Conservation (phyloP, 371 early-diverging fungal genomes). For the Mucor sp. region DNA sequence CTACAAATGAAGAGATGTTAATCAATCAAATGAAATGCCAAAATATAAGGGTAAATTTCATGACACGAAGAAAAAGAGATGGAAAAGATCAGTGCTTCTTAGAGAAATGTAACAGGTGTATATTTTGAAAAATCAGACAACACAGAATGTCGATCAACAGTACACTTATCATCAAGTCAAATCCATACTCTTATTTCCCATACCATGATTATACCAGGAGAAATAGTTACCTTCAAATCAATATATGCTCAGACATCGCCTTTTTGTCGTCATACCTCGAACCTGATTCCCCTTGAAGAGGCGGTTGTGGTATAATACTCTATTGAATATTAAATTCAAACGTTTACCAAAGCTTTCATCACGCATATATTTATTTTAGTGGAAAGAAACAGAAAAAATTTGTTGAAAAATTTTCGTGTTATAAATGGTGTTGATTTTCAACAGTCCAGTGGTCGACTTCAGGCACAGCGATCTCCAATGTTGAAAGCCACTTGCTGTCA, state of each 20-base stretch:
- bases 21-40: not conserved
- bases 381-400: not conserved
- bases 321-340: slow-evolving; percentile 5
- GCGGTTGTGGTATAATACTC: slow-evolving; percentile 14
- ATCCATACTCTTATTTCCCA: not conserved
- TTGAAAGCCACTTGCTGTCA: not conserved
- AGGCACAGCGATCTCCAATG: no score
- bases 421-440: not conserved
- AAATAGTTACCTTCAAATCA: not conserved
- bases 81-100: slow-evolving; percentile 24
- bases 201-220: not conserved
- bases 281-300: slow-evolving; percentile 2
- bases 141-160: slow-evolving; percentile 26
- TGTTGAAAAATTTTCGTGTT: not conserved
- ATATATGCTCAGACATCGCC: slow-evolving; percentile 26
- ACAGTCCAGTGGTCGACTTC: not conserved
- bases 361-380: slow-evolving; percentile 9
- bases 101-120: slow-evolving; percentile 27
- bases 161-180: slow-evolving; percentile 23
- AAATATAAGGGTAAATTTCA: not conserved
- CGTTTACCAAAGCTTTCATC: slow-evolving; percentile 31
- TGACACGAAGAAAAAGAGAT: not conserved
- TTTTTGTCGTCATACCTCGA: slow-evolving; percentile 26
- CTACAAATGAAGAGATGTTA: not conserved
- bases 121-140: slow-evolving; percentile 17